A percentile compares a stretch with the other conserved stretches of the same genome.
phyloP scores from a whole-genome alignment of 805 yeast genomes.

The Priceomyces castillae region DNA sequence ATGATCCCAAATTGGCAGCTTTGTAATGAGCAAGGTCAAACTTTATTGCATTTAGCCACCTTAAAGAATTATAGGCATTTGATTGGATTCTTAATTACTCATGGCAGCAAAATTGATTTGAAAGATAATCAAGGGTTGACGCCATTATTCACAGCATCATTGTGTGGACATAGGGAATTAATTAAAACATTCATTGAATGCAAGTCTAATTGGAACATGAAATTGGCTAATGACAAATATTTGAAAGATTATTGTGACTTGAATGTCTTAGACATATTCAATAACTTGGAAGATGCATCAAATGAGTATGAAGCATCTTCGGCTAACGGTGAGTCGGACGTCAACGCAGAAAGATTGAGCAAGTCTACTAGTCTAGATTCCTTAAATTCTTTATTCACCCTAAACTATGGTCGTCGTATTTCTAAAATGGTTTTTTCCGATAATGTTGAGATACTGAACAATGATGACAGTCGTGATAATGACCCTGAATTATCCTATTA shows the following conservation, averaged over 20 bases:
- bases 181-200: conserved; percentile 61
- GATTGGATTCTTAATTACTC: conserved; percentile 63
- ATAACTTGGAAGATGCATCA: conserved; percentile 18
- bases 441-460: conserved; percentile 3
- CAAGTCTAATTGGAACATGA: conserved; percentile 56
- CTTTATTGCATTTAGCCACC: conserved; percentile 82
- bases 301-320: conserved; percentile 6
- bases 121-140: conserved; percentile 80
- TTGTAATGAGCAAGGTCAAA: conserved; percentile 80
- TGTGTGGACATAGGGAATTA: conserved; percentile 68
- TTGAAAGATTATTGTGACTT: conserved; percentile 44
- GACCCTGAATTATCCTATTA: conserved; percentile 3
- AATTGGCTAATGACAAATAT: conserved; percentile 48
- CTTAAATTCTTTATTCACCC: conserved; percentile 37
- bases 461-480: conserved; percentile 8
- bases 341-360: conserved; percentile 15
- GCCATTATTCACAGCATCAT: conserved; percentile 83
- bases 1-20: conserved; percentile 74
- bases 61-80: conserved; percentile 67
- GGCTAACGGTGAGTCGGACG: conserved; percentile 6
- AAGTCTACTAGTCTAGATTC: conserved; percentile 39
- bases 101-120: conserved; percentile 62
- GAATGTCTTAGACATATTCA: conserved; percentile 43
- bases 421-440: conserved; percentile 37
- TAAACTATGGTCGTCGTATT: conserved; percentile 38